Percentiles rank a stretch among this genome's conserved stretches.
These are phyloP conservation scores for Schizonepeta tenuifolia DNA, from an alignment of 257 asterid genomes.

Conservation along the genomic window DNA sequence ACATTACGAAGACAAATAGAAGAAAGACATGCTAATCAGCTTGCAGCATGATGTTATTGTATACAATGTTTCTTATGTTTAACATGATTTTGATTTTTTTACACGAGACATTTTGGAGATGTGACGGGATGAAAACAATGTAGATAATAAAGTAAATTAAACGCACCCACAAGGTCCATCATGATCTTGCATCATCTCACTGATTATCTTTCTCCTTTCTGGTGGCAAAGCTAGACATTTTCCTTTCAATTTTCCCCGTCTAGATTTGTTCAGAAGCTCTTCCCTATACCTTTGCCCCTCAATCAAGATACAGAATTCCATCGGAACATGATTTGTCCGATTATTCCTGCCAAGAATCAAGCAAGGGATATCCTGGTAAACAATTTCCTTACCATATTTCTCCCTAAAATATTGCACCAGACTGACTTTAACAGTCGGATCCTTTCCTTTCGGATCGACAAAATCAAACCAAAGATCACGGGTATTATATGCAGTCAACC, in stretches of 20 bases:
- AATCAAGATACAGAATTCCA: conserved; percentile 69
- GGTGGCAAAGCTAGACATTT: conserved; percentile 52
- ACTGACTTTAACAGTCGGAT: conserved; percentile 40
- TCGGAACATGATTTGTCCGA: conserved; percentile 56
- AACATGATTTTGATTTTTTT: background rate
- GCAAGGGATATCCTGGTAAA: conserved; percentile 53
- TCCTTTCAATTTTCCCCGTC: conserved; percentile 36
- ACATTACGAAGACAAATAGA: background rate
- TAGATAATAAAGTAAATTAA: background rate
- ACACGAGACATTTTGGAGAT: background rate
- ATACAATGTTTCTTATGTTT: background rate
- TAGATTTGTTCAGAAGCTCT: conserved; percentile 50
- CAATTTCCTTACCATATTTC: conserved; percentile 51
- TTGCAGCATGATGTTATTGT: background rate
- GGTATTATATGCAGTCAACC: conserved; percentile 44
- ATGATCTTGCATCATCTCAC: conserved; percentile 54
- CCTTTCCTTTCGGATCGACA: conserved; percentile 51
- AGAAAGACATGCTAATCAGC: conserved; percentile 10
- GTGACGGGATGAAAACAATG: background rate
- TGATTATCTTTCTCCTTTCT: conserved; percentile 46
- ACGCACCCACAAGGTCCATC: conserved; percentile 87
- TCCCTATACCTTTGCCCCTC: conserved; percentile 69
- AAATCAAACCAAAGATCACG: conserved; percentile 47
- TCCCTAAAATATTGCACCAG: conserved; percentile 59
- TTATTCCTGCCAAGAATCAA: conserved; percentile 54